Conservation (phyloP, 495 filamentous ascomycete genomes). For the Pseudotulostoma volvatum region DNA sequence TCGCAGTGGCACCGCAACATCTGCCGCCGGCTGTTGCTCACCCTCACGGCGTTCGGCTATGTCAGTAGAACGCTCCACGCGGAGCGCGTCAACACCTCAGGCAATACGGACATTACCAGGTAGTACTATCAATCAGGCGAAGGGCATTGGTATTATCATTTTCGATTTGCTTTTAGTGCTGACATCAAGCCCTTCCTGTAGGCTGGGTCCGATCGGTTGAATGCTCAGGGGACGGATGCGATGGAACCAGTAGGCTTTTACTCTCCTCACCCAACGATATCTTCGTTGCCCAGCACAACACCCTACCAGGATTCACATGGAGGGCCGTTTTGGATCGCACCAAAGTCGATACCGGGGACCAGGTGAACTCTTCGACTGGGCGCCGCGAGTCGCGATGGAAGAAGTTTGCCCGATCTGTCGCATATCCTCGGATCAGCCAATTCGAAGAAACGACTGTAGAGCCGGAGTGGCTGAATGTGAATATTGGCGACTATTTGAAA, state of each 20-base stretch:
- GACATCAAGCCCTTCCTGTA: conserved; percentile 11
- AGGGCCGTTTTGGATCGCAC: no score
- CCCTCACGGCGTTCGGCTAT: neutral
- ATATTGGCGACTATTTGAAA: conserved; percentile 36
- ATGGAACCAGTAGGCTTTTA: conserved; percentile 19
- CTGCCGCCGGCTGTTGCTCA: neutral
- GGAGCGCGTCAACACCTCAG: neutral
- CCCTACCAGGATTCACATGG: no score
- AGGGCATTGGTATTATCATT: no score
- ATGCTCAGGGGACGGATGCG: conserved; percentile 18
- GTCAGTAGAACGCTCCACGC: neutral
- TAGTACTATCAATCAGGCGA: conserved; percentile 7
- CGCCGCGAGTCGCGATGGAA: conserved; percentile 42
- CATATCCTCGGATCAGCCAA: conserved; percentile 30
- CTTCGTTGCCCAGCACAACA: conserved; percentile 44
- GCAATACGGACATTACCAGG: conserved; percentile 21
- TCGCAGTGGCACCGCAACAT: neutral
- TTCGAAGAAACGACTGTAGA: conserved; percentile 35
- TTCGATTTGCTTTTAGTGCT: no score
- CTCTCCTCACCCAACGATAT: conserved; percentile 33
- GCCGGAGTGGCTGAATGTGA: conserved; percentile 41
- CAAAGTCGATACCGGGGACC: no score
- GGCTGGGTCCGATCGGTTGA: conserved; percentile 41
- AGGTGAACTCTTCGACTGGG: conserved; percentile 7
- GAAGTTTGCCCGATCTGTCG: conserved; percentile 37